Percentiles rank a stretch among this genome's conserved stretches.
Conservation (phyloP, 345 rosid species). For the Schrenkiella parvula region DNA sequence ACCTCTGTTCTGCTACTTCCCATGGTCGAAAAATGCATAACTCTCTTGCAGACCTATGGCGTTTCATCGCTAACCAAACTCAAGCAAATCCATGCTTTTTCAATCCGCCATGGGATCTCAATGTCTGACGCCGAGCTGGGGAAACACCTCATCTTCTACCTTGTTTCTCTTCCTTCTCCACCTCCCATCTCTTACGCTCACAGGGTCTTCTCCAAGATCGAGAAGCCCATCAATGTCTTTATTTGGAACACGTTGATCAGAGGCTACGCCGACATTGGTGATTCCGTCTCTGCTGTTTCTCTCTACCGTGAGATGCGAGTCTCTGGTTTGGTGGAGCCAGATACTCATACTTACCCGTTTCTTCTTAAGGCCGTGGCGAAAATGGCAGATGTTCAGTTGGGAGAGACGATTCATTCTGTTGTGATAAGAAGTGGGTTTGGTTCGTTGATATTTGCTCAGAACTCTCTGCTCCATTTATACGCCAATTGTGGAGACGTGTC, state of each 20-base stretch:
- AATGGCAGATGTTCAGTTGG: conserved; percentile 42
- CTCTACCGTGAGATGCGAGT: conserved; percentile 47
- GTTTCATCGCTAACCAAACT: conserved; percentile 47
- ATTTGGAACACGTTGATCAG: conserved; percentile 77
- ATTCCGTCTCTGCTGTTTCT: conserved; percentile 48
- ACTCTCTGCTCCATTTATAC: conserved; percentile 62
- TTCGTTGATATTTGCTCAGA: conserved; percentile 59
- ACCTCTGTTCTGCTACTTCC: conserved; percentile 15
- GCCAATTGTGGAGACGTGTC: conserved; percentile 42
- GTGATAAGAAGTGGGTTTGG: conserved; percentile 56
- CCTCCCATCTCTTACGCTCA: conserved; percentile 57
- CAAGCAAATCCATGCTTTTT: conserved; percentile 68
- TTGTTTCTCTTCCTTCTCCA: conserved; percentile 52
- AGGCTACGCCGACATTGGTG: conserved; percentile 67
- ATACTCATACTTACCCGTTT: conserved; percentile 84
- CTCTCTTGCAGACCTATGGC: conserved; percentile 40
- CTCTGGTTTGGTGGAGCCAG: conserved; percentile 48
- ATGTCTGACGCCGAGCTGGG: conserved; percentile 40
- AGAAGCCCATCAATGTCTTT: conserved; percentile 48
- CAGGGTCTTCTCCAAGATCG: conserved; percentile 44
- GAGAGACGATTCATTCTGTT: conserved; percentile 52
- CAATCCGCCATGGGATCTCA: conserved; percentile 57
- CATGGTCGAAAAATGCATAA: conserved; percentile 47
- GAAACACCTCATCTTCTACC: conserved; percentile 54
- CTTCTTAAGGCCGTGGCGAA: conserved; percentile 69